Conservation (phyloP, 192 early-diverging fungal genomes). For the Mortierella antarctica region DNA sequence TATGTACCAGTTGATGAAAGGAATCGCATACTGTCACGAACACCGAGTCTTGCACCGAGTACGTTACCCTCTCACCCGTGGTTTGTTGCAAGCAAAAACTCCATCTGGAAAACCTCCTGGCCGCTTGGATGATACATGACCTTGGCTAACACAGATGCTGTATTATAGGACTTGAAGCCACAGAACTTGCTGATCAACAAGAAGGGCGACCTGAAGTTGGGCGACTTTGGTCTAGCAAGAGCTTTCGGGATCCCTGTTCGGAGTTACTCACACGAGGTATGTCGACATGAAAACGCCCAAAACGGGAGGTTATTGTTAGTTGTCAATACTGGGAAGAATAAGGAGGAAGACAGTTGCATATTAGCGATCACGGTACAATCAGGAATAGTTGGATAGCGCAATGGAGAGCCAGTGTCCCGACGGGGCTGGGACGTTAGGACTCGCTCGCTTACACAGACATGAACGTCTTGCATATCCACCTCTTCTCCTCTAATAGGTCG, state of each 20-base stretch:
- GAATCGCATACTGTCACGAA: constrained; percentile 98
- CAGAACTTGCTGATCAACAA: constrained; percentile 97
- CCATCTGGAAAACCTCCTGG: too few relatives aligned
- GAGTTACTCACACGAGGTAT: constrained; percentile 86
- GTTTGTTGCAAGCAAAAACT: too few relatives aligned
- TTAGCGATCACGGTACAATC: too few relatives aligned
- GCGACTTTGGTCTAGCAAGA: constrained; percentile 96
- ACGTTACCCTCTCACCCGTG: constrained; percentile 8
- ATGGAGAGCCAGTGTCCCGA: too few relatives aligned
- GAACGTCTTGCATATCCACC: neutral
- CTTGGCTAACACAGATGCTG: too few relatives aligned
- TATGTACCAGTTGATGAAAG: constrained; percentile 97
- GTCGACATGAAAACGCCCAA: neutral
- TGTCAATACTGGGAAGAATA: neutral
- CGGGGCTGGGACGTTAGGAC: too few relatives aligned
- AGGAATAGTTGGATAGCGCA: too few relatives aligned
- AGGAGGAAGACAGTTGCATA: neutral
- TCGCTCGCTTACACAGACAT: too few relatives aligned
- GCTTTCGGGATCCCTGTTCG: constrained; percentile 97
- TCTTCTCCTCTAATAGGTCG: constrained; percentile 60
- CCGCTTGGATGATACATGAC: too few relatives aligned
- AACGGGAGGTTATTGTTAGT: neutral
- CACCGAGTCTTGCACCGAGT: constrained; percentile 95
- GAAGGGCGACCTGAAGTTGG: constrained; percentile 84
- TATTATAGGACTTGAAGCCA: constrained; percentile 81